These are phyloP conservation scores for Penicillium bovifimosum DNA, from an alignment of 495 filamentous ascomycete species.

Conservation along the genomic window DNA sequence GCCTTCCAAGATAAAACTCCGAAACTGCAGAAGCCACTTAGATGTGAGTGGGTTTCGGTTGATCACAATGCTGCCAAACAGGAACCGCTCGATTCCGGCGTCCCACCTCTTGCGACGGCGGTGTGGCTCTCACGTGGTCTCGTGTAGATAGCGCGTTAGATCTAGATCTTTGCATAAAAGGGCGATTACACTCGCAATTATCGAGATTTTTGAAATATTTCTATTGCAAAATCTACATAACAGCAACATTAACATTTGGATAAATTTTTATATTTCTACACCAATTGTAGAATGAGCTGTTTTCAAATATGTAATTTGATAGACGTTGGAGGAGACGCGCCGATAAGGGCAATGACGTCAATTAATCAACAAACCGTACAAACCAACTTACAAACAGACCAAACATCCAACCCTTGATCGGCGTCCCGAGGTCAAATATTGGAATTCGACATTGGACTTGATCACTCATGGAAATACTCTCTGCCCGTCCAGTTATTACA, in stretches of 20 bases:
- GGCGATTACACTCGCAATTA: constrained; percentile 13
- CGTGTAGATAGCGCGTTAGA: constrained; percentile 24
- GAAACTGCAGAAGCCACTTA: constrained; percentile 10
- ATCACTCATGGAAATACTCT: too few species aligned
- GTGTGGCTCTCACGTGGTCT: constrained; percentile 26
- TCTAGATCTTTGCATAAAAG: neutral
- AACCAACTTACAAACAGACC: neutral
- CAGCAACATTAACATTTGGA: neutral
- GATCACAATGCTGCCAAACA: constrained; percentile 21
- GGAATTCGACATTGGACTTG: neutral
- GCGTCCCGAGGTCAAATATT: neutral
- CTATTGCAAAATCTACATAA: neutral
- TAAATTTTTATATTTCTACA: neutral
- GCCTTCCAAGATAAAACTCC: neutral
- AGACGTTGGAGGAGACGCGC: constrained; percentile 22
- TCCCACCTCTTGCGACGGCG: constrained; percentile 14
- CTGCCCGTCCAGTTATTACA: too few species aligned
- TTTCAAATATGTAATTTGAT: neutral
- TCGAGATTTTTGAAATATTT: neutral
- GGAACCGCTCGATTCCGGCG: constrained; percentile 25
- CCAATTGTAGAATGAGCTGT: neutral
- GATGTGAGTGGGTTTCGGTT: constrained; percentile 24
- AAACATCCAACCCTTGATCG: neutral
- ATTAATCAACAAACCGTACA: constrained; percentile 4
- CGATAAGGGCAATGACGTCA: constrained; percentile 19